These are phyloP conservation scores for Trichoderma afroharzianum DNA, from an alignment of 2,329 filamentous ascomycete genomes.

Conservation along the genomic window DNA sequence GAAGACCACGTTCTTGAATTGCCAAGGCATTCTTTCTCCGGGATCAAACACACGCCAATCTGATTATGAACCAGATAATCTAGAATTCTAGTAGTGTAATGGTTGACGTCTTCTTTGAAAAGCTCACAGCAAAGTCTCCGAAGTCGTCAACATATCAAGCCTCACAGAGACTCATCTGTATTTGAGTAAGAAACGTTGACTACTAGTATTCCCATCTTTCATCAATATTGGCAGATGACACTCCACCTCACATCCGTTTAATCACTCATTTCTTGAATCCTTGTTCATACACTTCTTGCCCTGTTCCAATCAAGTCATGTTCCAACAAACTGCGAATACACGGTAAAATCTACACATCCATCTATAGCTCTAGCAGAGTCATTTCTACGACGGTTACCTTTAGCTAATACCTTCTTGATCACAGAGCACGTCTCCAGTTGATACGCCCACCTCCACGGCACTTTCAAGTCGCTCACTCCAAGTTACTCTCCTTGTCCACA, in stretches of 20 bases:
- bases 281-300: not conserved
- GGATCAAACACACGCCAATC: not conserved
- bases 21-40: not conserved
- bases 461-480: not conserved
- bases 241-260: not conserved
- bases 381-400: not conserved
- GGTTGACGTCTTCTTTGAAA: not conserved
- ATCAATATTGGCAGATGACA: not conserved
- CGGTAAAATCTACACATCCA: not conserved
- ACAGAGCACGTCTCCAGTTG: too few species aligned
- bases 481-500: not conserved
- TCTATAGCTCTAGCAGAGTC: not conserved
- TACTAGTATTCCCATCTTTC: not conserved
- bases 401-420: not conserved
- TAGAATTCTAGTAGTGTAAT: not conserved
- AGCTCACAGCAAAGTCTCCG: accelerated
- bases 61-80: not conserved
- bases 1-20: not conserved
- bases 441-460: not conserved
- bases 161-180: not conserved
- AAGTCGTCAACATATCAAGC: not conserved
- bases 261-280: not conserved
- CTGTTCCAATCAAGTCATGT: not conserved
- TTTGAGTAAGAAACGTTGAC: not conserved
- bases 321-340: not conserved